These are phyloP conservation scores for Penicillium sp. DNA, from an alignment of 2,329 filamentous ascomycete genomes.

Conservation along the genomic window DNA sequence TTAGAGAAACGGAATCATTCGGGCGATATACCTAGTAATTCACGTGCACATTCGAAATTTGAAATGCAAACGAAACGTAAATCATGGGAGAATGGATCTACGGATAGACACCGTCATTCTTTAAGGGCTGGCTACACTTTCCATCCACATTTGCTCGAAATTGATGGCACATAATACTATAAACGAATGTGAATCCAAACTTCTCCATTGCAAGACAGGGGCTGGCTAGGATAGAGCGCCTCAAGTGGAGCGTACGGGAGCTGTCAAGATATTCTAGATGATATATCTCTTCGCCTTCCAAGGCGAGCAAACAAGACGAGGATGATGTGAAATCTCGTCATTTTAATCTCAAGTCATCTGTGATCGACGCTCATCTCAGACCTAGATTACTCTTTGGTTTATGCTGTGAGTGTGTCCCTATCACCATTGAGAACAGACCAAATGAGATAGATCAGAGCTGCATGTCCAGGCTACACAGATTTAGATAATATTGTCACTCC, in stretches of 20 bases:
- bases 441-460: background rate
- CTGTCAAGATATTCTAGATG: background rate
- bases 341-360: background rate
- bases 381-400: background rate
- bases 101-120: background rate
- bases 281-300: background rate
- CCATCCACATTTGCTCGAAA: background rate
- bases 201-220: conserved; percentile 1
- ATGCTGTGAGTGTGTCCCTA: background rate
- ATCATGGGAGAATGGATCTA: background rate
- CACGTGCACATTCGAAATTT: background rate
- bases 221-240: background rate
- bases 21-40: background rate
- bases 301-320: background rate
- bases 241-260: background rate
- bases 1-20: background rate
- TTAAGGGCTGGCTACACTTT: background rate
- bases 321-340: background rate
- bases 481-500: background rate
- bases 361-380: background rate
- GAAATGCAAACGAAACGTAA: background rate
- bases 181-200: background rate
- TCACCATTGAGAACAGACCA: background rate
- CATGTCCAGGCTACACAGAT: background rate
- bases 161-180: too few species aligned